Conservation (phyloP, 2,329 filamentous ascomycete genomes). For the Fusarium nematophilum region DNA sequence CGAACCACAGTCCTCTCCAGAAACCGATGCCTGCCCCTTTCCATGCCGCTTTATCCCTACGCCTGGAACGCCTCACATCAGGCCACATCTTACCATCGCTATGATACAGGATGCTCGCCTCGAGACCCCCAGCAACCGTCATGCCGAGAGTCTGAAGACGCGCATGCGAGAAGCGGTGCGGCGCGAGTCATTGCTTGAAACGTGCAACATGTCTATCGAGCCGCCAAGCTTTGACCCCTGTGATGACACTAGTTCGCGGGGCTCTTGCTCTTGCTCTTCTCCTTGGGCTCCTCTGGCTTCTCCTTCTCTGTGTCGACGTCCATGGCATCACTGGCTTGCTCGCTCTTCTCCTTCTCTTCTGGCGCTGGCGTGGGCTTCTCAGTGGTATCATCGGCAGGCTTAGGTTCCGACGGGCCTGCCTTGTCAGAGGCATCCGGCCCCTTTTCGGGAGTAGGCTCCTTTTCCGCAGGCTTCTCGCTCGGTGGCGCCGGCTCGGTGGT, state of each 20-base stretch:
- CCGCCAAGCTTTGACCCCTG: slow-evolving; percentile 4
- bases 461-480: slow-evolving; percentile 35
- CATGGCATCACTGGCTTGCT: slow-evolving; percentile 46
- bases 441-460: slow-evolving; percentile 22
- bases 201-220: slow-evolving; percentile 26
- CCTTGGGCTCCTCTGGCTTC: slow-evolving; percentile 39
- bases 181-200: slow-evolving; percentile 25
- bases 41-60: slow-evolving; percentile 37
- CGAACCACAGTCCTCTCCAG: slow-evolving; percentile 7
- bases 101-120: slow-evolving; percentile 25
- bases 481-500: slow-evolving; percentile 18
- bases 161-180: slow-evolving; percentile 18
- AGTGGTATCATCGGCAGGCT: slow-evolving; percentile 29
- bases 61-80: slow-evolving; percentile 44
- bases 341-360: slow-evolving; percentile 33
- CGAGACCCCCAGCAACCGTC: neutral
- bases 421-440: slow-evolving; percentile 21
- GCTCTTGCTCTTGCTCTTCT: slow-evolving; percentile 45
- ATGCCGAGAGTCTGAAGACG: neutral
- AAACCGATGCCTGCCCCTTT: slow-evolving; percentile 11
- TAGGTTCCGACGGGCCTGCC: slow-evolving; percentile 26
- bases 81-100: slow-evolving; percentile 30
- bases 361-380: slow-evolving; percentile 31
- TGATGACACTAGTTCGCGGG: slow-evolving; percentile 31
- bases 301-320: slow-evolving; percentile 51